These are phyloP conservation scores for Sclerotinia sclerotiorum DNA, from an alignment of 2,329 filamentous ascomycete species.

Conservation along the genomic window DNA sequence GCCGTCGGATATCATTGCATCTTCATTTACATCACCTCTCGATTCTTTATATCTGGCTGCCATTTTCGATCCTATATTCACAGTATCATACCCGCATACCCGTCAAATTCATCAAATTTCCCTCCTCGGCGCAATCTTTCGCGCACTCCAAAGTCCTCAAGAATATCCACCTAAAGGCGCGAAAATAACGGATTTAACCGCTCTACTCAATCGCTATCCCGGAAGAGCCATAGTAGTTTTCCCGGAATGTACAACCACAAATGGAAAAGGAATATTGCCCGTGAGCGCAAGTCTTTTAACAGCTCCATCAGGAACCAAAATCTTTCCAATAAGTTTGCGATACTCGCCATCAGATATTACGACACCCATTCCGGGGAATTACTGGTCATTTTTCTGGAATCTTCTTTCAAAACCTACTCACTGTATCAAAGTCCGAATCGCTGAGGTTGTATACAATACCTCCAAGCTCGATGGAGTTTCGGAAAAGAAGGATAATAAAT, in stretches of 20 bases:
- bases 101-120: slow-evolving; percentile 74
- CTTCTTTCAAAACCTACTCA: slow-evolving; percentile 82
- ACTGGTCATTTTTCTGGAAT: slow-evolving; percentile 77
- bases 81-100: slow-evolving; percentile 74
- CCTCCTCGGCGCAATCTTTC: slow-evolving; percentile 71
- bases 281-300: slow-evolving; percentile 75
- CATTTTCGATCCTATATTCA: slow-evolving; percentile 95
- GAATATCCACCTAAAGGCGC: slow-evolving; percentile 48
- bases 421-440: slow-evolving; percentile 86
- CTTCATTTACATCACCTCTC: slow-evolving; percentile 88
- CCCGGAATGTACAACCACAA: slow-evolving; percentile 91
- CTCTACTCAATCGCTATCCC: slow-evolving; percentile 67
- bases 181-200: slow-evolving; percentile 59
- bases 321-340: slow-evolving; percentile 87
- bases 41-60: slow-evolving; percentile 92
- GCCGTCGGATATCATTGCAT: slow-evolving; percentile 78
- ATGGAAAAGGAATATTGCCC: slow-evolving; percentile 84
- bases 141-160: slow-evolving; percentile 64
- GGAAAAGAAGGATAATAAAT: slow-evolving; percentile 40
- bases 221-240: slow-evolving; percentile 80
- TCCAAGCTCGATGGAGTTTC: slow-evolving; percentile 38
- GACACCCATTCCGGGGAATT: slow-evolving; percentile 78
- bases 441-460: slow-evolving; percentile 65
- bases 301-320: slow-evolving; percentile 64
- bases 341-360: slow-evolving; percentile 90